phyloP scores from a whole-genome alignment of 495 filamentous ascomycete genomes.

The Achaetomiella virescens region DNA sequence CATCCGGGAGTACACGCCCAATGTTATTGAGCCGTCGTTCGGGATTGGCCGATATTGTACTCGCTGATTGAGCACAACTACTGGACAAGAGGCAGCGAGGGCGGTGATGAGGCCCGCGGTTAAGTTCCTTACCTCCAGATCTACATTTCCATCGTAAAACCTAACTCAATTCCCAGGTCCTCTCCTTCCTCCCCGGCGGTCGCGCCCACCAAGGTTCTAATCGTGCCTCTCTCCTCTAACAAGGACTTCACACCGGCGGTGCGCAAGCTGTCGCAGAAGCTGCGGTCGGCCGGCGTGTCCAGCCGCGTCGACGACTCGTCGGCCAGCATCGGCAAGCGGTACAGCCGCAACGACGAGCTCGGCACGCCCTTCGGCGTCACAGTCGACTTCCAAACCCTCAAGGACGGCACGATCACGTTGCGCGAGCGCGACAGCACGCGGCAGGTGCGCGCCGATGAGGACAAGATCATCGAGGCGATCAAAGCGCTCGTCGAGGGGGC shows the following conservation, averaged over 20 bases:
- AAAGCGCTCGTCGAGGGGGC: constrained; percentile 48
- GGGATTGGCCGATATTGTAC: constrained; percentile 76
- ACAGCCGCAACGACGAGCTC: constrained; percentile 67
- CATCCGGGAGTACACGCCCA: constrained; percentile 70
- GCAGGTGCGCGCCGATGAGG: constrained; percentile 61
- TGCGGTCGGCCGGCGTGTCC: constrained; percentile 55
- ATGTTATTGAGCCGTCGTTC: constrained; percentile 82
- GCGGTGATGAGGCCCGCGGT: constrained; percentile 60
- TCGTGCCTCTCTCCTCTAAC: constrained; percentile 64
- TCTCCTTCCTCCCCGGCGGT: constrained; percentile 69
- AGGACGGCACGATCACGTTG: constrained; percentile 66
- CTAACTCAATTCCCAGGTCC: constrained; percentile 42
- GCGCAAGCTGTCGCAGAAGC: constrained; percentile 50
- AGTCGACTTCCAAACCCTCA: constrained; percentile 67
- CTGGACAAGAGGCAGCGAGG: constrained; percentile 63
- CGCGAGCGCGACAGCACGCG: constrained; percentile 65
- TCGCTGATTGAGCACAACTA: constrained; percentile 72
- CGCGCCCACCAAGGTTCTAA: constrained; percentile 70
- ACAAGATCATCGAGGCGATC: constrained; percentile 59
- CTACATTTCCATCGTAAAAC: not conserved
- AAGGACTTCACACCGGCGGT: constrained; percentile 54
- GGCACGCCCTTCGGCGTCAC: constrained; percentile 67
- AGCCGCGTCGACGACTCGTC: constrained; percentile 61
- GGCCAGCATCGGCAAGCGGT: constrained; percentile 69
- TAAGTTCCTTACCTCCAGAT: constrained; percentile 34